Conservation (phyloP, 805 yeast genomes). For the Candida pseudoglaebosa region DNA sequence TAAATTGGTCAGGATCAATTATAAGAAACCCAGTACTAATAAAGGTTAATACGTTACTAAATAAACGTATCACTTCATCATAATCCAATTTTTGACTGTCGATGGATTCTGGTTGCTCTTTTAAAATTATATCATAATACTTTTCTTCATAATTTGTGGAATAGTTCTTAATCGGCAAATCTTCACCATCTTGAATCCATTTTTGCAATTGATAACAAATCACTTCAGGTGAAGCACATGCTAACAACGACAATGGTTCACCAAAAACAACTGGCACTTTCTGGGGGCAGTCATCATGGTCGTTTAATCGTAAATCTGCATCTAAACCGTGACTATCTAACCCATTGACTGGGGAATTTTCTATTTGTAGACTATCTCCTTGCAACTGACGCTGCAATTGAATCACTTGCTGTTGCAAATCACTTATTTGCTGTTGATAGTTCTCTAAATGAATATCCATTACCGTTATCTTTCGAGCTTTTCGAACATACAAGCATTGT, state of each 20-base stretch:
- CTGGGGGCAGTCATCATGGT: not conserved
- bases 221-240: constrained; percentile 22
- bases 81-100: not conserved
- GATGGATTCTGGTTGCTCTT: not conserved
- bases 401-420: constrained; percentile 10
- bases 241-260: constrained; percentile 12
- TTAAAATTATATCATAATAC: constrained; percentile 13
- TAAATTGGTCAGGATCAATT: constrained; percentile 18
- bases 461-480: constrained; percentile 16
- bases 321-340: too few relatives aligned
- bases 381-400: too few relatives aligned
- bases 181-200: constrained; percentile 15
- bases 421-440: constrained; percentile 13
- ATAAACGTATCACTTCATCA: constrained; percentile 1
- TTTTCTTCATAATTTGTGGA: constrained; percentile 21
- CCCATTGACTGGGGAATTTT: not conserved
- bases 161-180: constrained; percentile 18
- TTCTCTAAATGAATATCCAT: constrained; percentile 21
- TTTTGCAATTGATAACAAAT: constrained; percentile 16
- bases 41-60: constrained; percentile 17
- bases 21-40: constrained; percentile 24
- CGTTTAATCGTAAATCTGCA: too few relatives aligned
- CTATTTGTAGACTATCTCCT: not conserved
- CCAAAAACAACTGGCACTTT: not conserved
- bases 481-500: constrained; percentile 20